Percentiles rank a stretch among this genome's conserved stretches.
Conservation (phyloP, 1,139 yeast genomes). For the Candida sp. region DNA sequence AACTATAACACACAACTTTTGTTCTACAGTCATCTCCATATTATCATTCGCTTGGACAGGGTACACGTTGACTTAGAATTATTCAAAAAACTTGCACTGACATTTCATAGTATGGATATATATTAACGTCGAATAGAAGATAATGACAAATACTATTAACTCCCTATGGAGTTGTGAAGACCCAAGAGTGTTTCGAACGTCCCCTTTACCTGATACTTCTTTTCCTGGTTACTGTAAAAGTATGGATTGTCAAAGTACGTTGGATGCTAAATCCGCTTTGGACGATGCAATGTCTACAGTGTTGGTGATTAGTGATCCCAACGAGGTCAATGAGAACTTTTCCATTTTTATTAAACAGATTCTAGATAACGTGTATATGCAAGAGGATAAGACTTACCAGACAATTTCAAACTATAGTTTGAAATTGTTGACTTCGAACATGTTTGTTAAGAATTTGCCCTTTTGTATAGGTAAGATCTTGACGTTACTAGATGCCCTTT, state of each 20-base stretch:
- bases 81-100: too few species aligned
- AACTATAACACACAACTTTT: too few species aligned
- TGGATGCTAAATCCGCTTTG: slow-evolving; percentile 5
- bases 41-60: too few species aligned
- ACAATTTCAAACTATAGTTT: slow-evolving; percentile 32
- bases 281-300: slow-evolving; percentile 18
- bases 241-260: too few species aligned
- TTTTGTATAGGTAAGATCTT: slow-evolving; percentile 41
- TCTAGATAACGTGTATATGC: slow-evolving; percentile 24
- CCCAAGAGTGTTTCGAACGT: background rate
- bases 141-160: slow-evolving; percentile 14
- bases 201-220: background rate
- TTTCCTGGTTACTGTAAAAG: background rate
- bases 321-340: slow-evolving; percentile 39
- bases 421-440: slow-evolving; percentile 34
- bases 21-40: too few species aligned
- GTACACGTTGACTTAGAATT: too few species aligned
- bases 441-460: slow-evolving; percentile 34
- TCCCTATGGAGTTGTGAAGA: slow-evolving; percentile 1
- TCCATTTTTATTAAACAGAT: slow-evolving; percentile 33
- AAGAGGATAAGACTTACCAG: slow-evolving; percentile 21
- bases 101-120: too few species aligned
- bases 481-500: slow-evolving; percentile 30
- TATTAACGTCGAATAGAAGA: too few species aligned
- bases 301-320: slow-evolving; percentile 37